Evolutionary conservation across 176 grass and related monocot genomes (phyloP), one percentile per base, ranked within the genome.

Genomic region (Zea mays): DNA sequence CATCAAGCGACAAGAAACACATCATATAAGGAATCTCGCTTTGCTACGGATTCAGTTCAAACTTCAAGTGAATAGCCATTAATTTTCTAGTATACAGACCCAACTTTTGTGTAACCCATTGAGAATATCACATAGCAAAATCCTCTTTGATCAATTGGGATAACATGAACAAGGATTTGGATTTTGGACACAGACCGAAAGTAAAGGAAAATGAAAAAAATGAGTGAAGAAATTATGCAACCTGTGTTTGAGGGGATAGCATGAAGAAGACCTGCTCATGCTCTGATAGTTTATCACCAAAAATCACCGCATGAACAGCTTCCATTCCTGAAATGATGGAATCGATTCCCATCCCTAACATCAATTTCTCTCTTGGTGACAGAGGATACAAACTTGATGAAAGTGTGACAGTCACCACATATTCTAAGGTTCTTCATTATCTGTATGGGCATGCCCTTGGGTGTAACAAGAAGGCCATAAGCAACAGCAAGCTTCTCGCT

Each of bases 361-460:
- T 88, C 86, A 75, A 96, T 87, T 56, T 92, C 75, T 82, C 93
- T 85, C 60, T 91, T 83, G 43, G 90, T 91, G 38, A 88, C 84
- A 47, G 82, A 84, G 38, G 90, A 96, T 67, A 92, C 88, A 34
- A 92, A 90, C 80, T 92, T 96, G 19, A 92, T 65, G 10, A 88
- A 91, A 75, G 86, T 86, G 62, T 96, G 93, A 81, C 93, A 92
- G 81, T 96, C 93, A 57, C 93, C 93, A 39, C 93, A 96, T 81
- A 92, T 92, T 75, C 93, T 85, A 54, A 96, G 88, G 49, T 96
- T 96, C 79, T 96, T 96, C 75, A 96, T 90, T 81, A 96, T 96
- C 75, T 88, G 85, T 78, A 96, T 86, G 27, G 90, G 82, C 48
- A 88, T 88, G 74, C 85, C 86, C 65, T 86, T 71, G 7, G 93